Percentiles rank a stretch among this genome's conserved stretches.
phyloP scores from a whole-genome alignment of 192 early-diverging fungal species.

The Funneliformis mosseae region DNA sequence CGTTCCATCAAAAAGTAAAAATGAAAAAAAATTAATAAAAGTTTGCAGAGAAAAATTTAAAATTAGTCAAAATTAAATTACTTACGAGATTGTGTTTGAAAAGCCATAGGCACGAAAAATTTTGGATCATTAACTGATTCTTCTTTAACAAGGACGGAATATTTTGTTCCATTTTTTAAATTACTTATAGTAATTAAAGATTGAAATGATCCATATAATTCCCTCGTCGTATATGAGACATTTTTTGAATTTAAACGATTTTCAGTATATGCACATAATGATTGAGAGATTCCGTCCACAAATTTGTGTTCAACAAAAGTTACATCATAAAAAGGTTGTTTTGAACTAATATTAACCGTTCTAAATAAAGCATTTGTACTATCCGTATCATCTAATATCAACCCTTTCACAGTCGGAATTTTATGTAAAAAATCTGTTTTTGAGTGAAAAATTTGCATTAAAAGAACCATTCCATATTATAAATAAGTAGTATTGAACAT shows the following conservation, averaged over 20 bases:
- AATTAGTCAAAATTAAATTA: background rate
- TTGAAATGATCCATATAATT: constrained; percentile 34
- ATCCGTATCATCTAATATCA: constrained; percentile 47
- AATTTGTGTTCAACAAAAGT: constrained; percentile 30
- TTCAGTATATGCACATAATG: constrained; percentile 53
- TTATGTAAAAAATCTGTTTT: constrained; percentile 1
- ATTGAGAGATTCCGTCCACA: constrained; percentile 41
- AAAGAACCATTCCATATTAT: background rate
- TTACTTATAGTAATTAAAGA: constrained; percentile 17
- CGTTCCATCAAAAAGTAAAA: background rate
- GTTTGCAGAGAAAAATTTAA: background rate
- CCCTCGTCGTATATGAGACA: constrained; percentile 37
- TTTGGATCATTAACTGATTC: constrained; percentile 34
- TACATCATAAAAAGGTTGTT: constrained; percentile 37
- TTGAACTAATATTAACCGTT: constrained; percentile 31
- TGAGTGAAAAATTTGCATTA: background rate
- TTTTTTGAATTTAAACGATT: constrained; percentile 42
- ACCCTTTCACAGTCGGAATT: background rate
- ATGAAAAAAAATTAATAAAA: background rate
- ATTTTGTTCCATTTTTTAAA: constrained; percentile 43
- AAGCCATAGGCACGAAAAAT: constrained; percentile 35
- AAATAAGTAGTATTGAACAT: background rate
- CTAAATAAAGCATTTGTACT: constrained; percentile 34
- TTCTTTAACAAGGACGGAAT: constrained; percentile 47
- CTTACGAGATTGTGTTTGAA: constrained; percentile 42